phyloP scores from a whole-genome alignment of 2,329 filamentous ascomycete genomes.

The Periglandula ipomoeae region DNA sequence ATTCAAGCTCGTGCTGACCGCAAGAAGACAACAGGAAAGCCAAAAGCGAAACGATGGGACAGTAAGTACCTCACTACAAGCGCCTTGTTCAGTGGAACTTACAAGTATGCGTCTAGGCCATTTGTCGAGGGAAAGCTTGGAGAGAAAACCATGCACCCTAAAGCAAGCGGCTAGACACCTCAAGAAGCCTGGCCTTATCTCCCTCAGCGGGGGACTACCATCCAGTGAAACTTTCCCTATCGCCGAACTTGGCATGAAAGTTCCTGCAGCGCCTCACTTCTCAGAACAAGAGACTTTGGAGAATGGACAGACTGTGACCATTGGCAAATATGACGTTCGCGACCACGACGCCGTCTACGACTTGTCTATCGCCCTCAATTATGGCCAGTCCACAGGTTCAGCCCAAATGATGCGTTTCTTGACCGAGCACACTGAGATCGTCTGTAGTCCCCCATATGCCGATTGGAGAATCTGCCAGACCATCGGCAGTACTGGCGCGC shows the following conservation, averaged over 20 bases:
- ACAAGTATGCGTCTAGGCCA: slow-evolving; percentile 31
- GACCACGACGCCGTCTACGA: slow-evolving; percentile 52
- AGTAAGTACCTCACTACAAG: slow-evolving; percentile 44
- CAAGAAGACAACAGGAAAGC: slow-evolving; percentile 43
- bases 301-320: slow-evolving; percentile 50
- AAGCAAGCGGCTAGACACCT: slow-evolving; percentile 76
- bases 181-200: slow-evolving; percentile 76
- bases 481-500: slow-evolving; percentile 74
- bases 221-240: slow-evolving; percentile 91
- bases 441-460: slow-evolving; percentile 76
- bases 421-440: slow-evolving; percentile 90
- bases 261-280: slow-evolving; percentile 62
- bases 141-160: slow-evolving; percentile 58
- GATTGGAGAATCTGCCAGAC: slow-evolving; percentile 85
- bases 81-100: background rate
- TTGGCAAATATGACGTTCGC: slow-evolving; percentile 77
- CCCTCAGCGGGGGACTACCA: slow-evolving; percentile 82
- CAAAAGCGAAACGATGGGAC: slow-evolving; percentile 75
- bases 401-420: slow-evolving; percentile 84
- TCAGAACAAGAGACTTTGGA: slow-evolving; percentile 57
- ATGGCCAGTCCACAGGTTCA: slow-evolving; percentile 77
- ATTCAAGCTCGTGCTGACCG: background rate
- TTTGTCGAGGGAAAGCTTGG: slow-evolving; percentile 52
- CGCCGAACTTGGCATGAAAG: slow-evolving; percentile 63
- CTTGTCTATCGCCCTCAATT: slow-evolving; percentile 84